Percentiles rank a stretch among this genome's conserved stretches.
Conservation (phyloP, 192 early-diverging fungal species). For the Haplosporangium gracile region DNA sequence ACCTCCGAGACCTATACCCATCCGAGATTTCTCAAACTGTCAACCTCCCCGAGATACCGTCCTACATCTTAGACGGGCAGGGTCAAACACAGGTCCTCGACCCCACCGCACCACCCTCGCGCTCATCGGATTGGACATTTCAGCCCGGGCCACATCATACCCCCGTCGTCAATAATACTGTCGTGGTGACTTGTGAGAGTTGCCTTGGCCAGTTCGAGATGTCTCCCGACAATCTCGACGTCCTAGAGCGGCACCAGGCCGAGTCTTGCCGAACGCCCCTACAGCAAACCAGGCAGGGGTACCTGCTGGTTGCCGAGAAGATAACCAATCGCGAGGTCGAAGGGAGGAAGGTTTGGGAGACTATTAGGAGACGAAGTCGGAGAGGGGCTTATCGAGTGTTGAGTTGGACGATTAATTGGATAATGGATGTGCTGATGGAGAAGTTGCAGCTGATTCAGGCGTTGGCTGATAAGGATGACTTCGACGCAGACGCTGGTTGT, state of each 20-base stretch:
- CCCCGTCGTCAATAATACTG: neutral
- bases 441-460: neutral
- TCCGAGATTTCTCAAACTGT: too few species aligned
- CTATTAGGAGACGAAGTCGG: neutral
- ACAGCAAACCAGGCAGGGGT: neutral
- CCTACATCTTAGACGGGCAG: too few species aligned
- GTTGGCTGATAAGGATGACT: neutral
- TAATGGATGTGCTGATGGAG: neutral
- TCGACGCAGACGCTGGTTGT: neutral
- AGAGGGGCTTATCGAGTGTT: neutral
- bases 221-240: neutral
- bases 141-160: neutral
- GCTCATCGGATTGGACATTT: neutral
- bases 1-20: neutral
- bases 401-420: neutral
- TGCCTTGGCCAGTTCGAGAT: neutral
- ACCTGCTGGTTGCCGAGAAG: neutral
- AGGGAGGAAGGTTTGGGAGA: neutral
- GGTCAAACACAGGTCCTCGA: too few species aligned
- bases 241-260: neutral
- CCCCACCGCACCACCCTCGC: too few species aligned
- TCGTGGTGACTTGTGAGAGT: neutral
- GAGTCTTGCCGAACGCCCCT: neutral
- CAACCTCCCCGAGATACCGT: too few species aligned
- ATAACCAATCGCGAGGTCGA: too few species aligned